A percentile compares a stretch with the other conserved stretches of the same genome.
Conservation (phyloP, 106 monocot genomes). For the Allium fistulosum region DNA sequence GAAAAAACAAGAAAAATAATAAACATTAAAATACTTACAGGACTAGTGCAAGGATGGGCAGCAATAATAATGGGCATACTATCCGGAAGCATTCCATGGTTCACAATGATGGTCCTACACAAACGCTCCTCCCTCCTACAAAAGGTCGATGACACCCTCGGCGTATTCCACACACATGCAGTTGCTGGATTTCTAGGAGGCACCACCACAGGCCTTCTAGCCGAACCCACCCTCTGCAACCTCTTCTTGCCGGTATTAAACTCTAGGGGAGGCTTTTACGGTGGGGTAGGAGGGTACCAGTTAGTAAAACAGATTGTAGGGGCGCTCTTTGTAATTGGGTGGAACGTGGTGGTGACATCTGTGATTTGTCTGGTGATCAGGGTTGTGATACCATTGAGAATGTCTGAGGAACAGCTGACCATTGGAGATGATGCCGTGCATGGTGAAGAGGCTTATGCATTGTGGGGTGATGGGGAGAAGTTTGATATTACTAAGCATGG, state of each 20-base stretch:
- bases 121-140: constrained; percentile 27
- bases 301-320: constrained; percentile 30
- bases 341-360: constrained; percentile 28
- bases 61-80: constrained; percentile 31
- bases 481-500: constrained; percentile 24
- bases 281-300: constrained; percentile 25
- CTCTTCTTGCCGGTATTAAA: constrained; percentile 40
- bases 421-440: constrained; percentile 37
- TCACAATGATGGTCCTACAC: constrained; percentile 42
- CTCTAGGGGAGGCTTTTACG: constrained; percentile 37
- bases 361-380: constrained; percentile 26
- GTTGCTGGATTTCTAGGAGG: constrained; percentile 35
- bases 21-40: constrained; percentile 6
- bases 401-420: constrained; percentile 30
- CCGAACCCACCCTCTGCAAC: constrained; percentile 28
- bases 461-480: constrained; percentile 37
- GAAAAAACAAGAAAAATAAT: neutral
- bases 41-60: constrained; percentile 25
- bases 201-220: constrained; percentile 21
- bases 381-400: constrained; percentile 19
- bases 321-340: constrained; percentile 28
- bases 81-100: constrained; percentile 42
- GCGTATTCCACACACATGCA: constrained; percentile 30
- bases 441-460: constrained; percentile 36
- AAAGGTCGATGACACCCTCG: constrained; percentile 23